Conservation (phyloP, 192 early-diverging fungal species). For the Coemansia sp. region DNA sequence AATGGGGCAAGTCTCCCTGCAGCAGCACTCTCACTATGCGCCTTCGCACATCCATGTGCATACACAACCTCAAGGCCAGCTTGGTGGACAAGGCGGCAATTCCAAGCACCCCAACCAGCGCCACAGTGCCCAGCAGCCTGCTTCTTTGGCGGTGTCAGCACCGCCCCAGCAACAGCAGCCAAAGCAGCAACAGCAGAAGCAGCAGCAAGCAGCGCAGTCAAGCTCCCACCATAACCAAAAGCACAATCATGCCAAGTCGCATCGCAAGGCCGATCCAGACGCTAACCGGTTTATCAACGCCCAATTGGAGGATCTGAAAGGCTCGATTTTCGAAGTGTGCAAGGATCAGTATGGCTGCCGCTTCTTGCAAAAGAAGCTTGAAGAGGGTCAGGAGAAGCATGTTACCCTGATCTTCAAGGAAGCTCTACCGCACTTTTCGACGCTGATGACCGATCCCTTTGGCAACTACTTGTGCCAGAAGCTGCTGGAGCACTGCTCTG, state of each 20-base stretch:
- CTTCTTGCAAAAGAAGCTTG: conserved; percentile 82
- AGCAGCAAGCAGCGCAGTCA: conserved; percentile 7
- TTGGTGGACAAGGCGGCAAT: conserved; percentile 7
- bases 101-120: conserved; percentile 22
- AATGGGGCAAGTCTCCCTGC: conserved; percentile 23
- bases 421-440: conserved; percentile 69
- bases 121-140: conserved; percentile 15
- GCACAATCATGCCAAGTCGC: conserved; percentile 23
- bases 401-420: conserved; percentile 74
- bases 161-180: conserved; percentile 16
- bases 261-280: conserved; percentile 45
- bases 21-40: conserved; percentile 33
- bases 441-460: conserved; percentile 88
- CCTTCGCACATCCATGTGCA: conserved; percentile 32
- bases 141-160: neutral
- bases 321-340: conserved; percentile 73
- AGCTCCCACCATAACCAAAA: conserved; percentile 37
- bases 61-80: conserved; percentile 15
- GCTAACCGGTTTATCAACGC: conserved; percentile 68
- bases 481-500: conserved; percentile 76
- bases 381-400: conserved; percentile 66
- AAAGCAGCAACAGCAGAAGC: conserved; percentile 8
- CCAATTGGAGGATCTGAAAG: conserved; percentile 65
- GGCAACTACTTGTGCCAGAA: conserved; percentile 93
- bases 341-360: conserved; percentile 90